These are phyloP conservation scores for Emiliania huxleyi DNA, from an alignment of 78 protist species.

Conservation along the genomic window DNA sequence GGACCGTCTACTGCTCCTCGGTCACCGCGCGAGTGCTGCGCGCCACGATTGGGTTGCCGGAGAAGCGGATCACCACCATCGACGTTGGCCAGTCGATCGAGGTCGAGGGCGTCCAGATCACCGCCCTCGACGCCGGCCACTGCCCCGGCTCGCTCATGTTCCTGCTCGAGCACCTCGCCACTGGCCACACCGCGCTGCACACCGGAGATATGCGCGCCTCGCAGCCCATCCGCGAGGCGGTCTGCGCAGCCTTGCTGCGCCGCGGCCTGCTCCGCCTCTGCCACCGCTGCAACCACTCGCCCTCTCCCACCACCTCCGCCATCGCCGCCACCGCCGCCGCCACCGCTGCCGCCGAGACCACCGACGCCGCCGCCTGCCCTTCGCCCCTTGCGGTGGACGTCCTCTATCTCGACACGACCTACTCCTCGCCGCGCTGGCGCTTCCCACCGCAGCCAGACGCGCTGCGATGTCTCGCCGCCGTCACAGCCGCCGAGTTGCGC, in stretches of 20 bases:
- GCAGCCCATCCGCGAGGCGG: background rate
- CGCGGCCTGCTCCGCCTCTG: no score
- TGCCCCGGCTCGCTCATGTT: slow-evolving; percentile 24
- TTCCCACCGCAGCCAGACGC: background rate
- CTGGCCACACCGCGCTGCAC: background rate
- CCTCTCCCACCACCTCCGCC: background rate
- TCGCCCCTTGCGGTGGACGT: background rate
- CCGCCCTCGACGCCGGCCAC: slow-evolving; percentile 23
- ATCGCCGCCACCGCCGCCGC: background rate
- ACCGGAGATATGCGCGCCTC: slow-evolving; percentile 6
- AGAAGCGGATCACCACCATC: background rate
- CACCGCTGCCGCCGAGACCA: background rate
- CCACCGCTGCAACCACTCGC: no score
- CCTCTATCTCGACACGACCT: background rate
- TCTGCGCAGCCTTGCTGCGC: no score
- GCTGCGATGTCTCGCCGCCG: background rate
- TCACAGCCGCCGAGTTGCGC: background rate
- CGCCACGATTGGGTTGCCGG: background rate
- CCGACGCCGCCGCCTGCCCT: background rate
- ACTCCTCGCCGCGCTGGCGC: background rate
- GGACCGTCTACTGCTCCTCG: slow-evolving; percentile 24
- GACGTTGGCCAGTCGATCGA: background rate
- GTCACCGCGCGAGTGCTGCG: background rate
- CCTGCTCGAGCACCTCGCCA: background rate
- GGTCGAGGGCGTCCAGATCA: background rate